Evolutionary conservation across 345 rosid species (phyloP).

Genomic region (Crucihimalaya himalaica): DNA sequence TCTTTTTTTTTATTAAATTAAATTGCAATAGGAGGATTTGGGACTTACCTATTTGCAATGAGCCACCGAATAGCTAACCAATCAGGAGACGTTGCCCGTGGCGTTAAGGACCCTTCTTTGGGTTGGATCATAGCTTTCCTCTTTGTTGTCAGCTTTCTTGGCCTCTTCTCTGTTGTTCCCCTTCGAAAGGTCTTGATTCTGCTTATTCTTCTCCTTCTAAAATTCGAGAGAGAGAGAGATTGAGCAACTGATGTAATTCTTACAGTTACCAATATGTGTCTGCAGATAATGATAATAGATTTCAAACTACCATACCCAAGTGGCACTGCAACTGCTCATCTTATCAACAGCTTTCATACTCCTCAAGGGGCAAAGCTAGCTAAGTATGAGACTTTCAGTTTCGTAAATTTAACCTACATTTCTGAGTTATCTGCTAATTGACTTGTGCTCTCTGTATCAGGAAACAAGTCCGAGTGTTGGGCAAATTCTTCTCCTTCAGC

Average conservation of each 20-base stretch:
- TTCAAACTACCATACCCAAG: conserved; percentile 87
- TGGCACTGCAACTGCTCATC: conserved; percentile 92
- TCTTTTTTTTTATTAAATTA: background rate
- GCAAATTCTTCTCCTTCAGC: conserved; percentile 68
- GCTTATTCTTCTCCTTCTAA: background rate
- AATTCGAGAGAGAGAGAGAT: background rate
- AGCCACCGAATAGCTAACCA: conserved; percentile 56
- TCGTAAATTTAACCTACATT: background rate
- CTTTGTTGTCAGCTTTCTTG: conserved; percentile 81
- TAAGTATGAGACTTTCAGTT: conserved; percentile 45
- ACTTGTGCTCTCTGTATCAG: conserved; percentile 37
- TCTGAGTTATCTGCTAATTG: background rate
- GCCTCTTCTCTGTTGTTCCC: conserved; percentile 79
- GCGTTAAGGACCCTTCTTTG: conserved; percentile 61
- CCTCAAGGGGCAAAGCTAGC: conserved; percentile 92
- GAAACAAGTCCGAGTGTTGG: conserved; percentile 59
- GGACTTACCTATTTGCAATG: conserved; percentile 81
- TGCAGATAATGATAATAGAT: conserved; percentile 77
- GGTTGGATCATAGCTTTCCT: conserved; percentile 86
- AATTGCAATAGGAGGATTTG: conserved; percentile 66
- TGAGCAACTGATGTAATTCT: conserved; percentile 4
- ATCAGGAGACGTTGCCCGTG: conserved; percentile 48
- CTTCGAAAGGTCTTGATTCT: conserved; percentile 62
- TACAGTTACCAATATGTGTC: conserved; percentile 7
- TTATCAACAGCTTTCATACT: conserved; percentile 90